These are phyloP conservation scores for Jackrogersella multiformis DNA, from an alignment of 495 filamentous ascomycete species.

Conservation along the genomic window DNA sequence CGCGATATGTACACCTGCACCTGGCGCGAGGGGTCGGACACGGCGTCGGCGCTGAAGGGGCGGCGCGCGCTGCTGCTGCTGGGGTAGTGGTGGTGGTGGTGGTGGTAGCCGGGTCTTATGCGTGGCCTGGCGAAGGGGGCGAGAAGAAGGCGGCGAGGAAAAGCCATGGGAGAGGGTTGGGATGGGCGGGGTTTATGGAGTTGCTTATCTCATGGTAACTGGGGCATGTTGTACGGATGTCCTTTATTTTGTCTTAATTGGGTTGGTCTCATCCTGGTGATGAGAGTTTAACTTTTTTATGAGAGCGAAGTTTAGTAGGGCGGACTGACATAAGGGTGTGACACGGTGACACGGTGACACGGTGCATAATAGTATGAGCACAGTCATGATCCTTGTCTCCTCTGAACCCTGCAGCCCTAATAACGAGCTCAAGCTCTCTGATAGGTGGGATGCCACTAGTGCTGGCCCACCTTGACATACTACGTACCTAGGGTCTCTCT, in stretches of 20 bases:
- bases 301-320: too few relatives aligned
- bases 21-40: slow-evolving; percentile 38
- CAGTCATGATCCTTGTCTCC: background rate
- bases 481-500: background rate
- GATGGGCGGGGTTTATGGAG: background rate
- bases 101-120: slow-evolving; percentile 13
- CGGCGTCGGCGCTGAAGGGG: slow-evolving; percentile 34
- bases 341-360: too few relatives aligned
- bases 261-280: background rate
- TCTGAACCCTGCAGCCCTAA: background rate
- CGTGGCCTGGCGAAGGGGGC: slow-evolving; percentile 1
- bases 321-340: too few relatives aligned
- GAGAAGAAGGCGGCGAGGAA: slow-evolving; percentile 24
- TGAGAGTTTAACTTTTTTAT: background rate
- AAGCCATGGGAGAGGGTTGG: slow-evolving; percentile 28
- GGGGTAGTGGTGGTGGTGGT: too few relatives aligned
- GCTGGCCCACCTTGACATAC: too few relatives aligned
- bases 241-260: too few relatives aligned
- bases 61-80: too few relatives aligned
- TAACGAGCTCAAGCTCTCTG: too few relatives aligned
- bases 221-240: too few relatives aligned
- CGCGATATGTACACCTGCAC: slow-evolving; percentile 79
- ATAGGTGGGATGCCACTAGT: too few relatives aligned
- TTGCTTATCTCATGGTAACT: background rate
- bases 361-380: background rate